Evolutionary conservation across 148 eudicot genomes (phyloP).

Genomic region (Pharnaceum exiguum): DNA sequence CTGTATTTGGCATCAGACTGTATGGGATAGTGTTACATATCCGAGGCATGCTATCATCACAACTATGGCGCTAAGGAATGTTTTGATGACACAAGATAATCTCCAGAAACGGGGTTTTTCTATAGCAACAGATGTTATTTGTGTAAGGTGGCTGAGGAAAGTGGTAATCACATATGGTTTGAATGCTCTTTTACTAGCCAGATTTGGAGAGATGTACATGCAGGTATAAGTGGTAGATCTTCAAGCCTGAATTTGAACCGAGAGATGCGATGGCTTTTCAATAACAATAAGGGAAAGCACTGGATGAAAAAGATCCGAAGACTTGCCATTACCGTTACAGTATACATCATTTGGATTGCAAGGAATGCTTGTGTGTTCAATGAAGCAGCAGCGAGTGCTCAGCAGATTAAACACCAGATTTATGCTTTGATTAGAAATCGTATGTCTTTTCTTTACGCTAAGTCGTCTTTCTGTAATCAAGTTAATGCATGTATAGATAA

Average conservation of each 20-base stretch:
- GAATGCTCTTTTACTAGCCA: not conserved
- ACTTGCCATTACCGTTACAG: not conserved
- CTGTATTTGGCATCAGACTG: not conserved
- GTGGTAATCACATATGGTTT: not conserved
- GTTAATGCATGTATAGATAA: too few relatives aligned
- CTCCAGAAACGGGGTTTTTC: too few relatives aligned
- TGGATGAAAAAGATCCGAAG: not conserved
- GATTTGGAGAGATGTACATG: not conserved
- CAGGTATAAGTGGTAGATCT: not conserved
- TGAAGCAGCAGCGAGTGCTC: too few relatives aligned
- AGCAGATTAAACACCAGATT: too few relatives aligned
- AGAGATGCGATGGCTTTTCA: not conserved
- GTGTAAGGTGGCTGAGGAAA: not conserved
- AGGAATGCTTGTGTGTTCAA: too few relatives aligned
- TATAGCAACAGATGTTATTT: not conserved
- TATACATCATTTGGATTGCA: not conserved
- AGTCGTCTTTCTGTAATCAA: too few relatives aligned
- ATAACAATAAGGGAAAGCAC: not conserved
- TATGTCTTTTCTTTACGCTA: too few relatives aligned
- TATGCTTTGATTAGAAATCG: too few relatives aligned
- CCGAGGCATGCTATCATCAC: not conserved
- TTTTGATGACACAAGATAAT: not conserved
- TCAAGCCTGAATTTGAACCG: not conserved
- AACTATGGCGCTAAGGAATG: not conserved
- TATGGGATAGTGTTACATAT: not conserved